These are phyloP conservation scores for Hyphochytrium catenoides DNA, from an alignment of 352 stramenopile genomes.

Conservation along the genomic window DNA sequence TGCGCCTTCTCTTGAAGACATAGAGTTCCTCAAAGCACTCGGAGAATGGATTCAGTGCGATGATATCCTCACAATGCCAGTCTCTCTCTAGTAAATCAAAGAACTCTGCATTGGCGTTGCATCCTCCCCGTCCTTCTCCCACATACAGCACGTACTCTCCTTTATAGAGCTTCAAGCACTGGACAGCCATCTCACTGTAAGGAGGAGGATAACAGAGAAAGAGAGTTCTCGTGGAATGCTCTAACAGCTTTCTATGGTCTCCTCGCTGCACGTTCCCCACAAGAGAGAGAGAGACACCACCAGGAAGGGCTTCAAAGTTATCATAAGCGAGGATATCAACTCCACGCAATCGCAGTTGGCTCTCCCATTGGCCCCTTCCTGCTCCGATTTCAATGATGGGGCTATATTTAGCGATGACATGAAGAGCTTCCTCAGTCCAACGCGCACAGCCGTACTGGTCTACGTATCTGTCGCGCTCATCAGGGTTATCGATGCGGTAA, in stretches of 20 bases:
- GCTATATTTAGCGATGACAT: not conserved
- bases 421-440: constrained; percentile 5
- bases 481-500: no score
- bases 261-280: constrained; percentile 15
- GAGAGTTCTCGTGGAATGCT: constrained; percentile 21
- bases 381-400: constrained; percentile 5
- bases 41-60: constrained; percentile 13
- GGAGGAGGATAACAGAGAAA: constrained; percentile 29
- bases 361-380: no score
- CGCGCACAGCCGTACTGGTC: constrained; percentile 4
- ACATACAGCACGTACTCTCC: constrained; percentile 27
- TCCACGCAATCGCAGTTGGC: not conserved
- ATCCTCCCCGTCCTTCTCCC: constrained; percentile 26
- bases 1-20: no score
- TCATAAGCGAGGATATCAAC: constrained; percentile 19
- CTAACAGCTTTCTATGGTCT: constrained; percentile 19
- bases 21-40: constrained; percentile 30
- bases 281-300: not conserved
- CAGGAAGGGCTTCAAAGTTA: constrained; percentile 6
- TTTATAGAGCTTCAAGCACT: constrained; percentile 19
- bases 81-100: constrained; percentile 22
- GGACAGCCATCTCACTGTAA: constrained; percentile 19
- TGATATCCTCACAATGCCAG: constrained; percentile 9
- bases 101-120: constrained; percentile 22
- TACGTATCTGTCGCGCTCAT: constrained; percentile 6